Conservation (phyloP, 306 rosid genomes). For the Carpinus viminea region DNA sequence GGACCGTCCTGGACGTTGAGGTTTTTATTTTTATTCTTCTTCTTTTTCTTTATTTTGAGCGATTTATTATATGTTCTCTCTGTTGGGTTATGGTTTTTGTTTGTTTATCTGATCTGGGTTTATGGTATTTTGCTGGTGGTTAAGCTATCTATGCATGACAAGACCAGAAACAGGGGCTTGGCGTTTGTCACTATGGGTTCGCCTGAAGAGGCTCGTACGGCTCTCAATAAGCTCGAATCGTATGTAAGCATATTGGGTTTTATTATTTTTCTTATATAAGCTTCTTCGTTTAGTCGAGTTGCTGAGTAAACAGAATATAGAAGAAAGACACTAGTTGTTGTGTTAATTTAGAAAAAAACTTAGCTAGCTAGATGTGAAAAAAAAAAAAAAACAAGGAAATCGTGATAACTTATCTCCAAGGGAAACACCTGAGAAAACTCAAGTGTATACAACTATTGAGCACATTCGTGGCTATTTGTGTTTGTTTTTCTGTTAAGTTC, state of each 20-base stretch:
- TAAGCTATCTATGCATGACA: constrained; percentile 81
- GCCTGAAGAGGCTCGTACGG: constrained; percentile 75
- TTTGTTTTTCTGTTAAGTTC: constrained; percentile 2
- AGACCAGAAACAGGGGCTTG: constrained; percentile 78
- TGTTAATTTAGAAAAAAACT: not conserved
- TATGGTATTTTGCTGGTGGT: constrained; percentile 19
- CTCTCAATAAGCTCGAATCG: constrained; percentile 66
- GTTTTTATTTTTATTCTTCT: constrained; percentile 27
- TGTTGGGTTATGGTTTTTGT: constrained; percentile 2
- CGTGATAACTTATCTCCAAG: too few species aligned
- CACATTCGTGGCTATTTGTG: not conserved
- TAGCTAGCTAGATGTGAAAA: too few species aligned
- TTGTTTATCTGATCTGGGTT: constrained; percentile 27
- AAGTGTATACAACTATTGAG: not conserved
- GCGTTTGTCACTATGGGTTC: constrained; percentile 96
- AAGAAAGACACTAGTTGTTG: not conserved
- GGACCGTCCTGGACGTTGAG: constrained; percentile 80
- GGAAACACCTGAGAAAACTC: too few species aligned
- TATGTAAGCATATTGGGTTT: constrained; percentile 57
- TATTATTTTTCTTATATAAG: not conserved
- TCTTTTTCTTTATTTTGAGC: not conserved
- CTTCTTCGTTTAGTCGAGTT: constrained; percentile 1
- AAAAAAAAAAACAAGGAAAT: too few species aligned
- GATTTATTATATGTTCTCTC: not conserved
- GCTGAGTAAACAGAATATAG: not conserved